Percentiles rank a stretch among this genome's conserved stretches.
Evolutionary conservation across 129 eudicot species (phyloP).

Genomic region (Apium graveolens): DNA sequence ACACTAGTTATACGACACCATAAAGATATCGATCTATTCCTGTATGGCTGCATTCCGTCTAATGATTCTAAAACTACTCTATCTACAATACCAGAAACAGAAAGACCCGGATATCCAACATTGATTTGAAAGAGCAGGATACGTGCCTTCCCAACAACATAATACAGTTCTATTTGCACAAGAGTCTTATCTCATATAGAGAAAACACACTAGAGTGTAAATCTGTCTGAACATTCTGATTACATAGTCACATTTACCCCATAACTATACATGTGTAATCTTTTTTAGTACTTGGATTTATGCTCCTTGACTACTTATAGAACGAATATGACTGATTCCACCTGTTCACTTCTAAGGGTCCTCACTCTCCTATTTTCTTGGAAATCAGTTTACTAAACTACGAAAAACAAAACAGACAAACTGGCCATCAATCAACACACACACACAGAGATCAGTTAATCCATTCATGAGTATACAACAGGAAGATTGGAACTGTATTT

Average conservation of each 20-base stretch:
- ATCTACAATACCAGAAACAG: not conserved
- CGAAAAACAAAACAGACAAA: not conserved
- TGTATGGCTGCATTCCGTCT: not conserved
- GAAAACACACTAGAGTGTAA: not conserved
- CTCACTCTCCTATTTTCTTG: not conserved
- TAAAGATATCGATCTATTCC: not conserved
- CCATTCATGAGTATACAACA: not conserved
- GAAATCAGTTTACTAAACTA: not conserved
- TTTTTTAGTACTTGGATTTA: not conserved
- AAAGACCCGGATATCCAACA: not conserved
- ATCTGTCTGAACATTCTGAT: not conserved
- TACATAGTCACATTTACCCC: not conserved
- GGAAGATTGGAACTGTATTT: not conserved
- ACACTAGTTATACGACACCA: not conserved
- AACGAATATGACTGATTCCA: not conserved
- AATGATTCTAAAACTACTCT: not conserved
- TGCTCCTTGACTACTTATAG: not conserved
- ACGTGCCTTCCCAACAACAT: not conserved
- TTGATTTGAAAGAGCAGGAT: not conserved
- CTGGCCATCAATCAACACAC: not conserved
- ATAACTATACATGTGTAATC: no score
- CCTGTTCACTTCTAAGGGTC: not conserved
- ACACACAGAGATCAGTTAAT: not conserved
- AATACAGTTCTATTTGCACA: not conserved
- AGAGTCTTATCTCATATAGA: not conserved